Evolutionary conservation across 306 rosid genomes (phyloP).

Genomic region (Rubus idaeus): DNA sequence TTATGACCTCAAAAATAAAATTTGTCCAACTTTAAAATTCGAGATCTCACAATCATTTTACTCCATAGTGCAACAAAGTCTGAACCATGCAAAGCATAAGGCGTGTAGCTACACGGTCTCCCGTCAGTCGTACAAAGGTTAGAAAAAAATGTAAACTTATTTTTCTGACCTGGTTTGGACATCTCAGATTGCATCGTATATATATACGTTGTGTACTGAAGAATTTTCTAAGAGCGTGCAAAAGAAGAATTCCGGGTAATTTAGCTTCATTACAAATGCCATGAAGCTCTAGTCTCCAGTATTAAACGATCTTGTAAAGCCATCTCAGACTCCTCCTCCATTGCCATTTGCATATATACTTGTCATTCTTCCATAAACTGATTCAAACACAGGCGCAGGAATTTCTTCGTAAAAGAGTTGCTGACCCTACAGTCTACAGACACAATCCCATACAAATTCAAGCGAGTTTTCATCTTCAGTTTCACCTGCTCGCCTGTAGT

Average conservation of each 20-base stretch:
- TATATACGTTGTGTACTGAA: too few relatives aligned
- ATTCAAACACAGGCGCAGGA: background rate
- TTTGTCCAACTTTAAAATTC: too few relatives aligned
- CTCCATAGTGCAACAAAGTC: background rate
- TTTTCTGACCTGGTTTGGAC: too few relatives aligned
- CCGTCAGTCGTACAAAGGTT: too few relatives aligned
- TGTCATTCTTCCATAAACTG: background rate
- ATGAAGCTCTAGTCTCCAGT: background rate
- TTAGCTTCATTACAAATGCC: background rate
- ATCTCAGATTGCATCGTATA: too few relatives aligned
- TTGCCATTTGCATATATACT: background rate
- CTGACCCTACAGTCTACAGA: background rate
- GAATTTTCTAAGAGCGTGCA: background rate
- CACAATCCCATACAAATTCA: background rate
- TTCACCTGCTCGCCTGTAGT: background rate
- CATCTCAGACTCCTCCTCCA: background rate
- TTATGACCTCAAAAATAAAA: too few relatives aligned
- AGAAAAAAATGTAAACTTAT: too few relatives aligned
- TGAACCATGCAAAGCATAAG: background rate
- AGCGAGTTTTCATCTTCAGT: background rate
- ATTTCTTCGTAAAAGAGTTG: background rate
- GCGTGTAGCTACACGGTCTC: too few relatives aligned
- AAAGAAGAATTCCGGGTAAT: too few relatives aligned
- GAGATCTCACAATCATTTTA: too few relatives aligned
- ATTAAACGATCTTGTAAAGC: background rate